Evolutionary conservation across 257 asterid species (phyloP), one percentile per base, ranked within the genome.

Genomic region (Solanum chiquidenum): DNA sequence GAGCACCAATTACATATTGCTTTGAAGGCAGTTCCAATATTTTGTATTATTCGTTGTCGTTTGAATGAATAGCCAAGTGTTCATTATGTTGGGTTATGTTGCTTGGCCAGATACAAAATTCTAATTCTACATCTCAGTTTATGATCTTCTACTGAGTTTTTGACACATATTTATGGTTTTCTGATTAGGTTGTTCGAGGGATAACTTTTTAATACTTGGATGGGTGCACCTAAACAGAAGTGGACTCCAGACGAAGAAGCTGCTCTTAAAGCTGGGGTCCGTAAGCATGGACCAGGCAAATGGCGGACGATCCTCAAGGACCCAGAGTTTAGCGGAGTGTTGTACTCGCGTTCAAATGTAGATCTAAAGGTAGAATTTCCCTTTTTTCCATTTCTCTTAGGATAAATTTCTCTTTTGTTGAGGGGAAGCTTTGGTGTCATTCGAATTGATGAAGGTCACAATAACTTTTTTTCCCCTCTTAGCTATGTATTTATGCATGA

Each of bases 241-340:
- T 96, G 99, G 99, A 95, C 98, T 89, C 94, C 98, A 44, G 99
- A 95, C 89, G 99, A 96, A 92, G 99, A 96, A 91, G 96, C 98
- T 49, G 99, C 99, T 88, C 99, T 96, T 76, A 96, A 94, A 94
- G 97, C 98, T 87, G 99, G 99, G 84, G 96, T 96, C 71, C 93
- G 92, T 74, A 96, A 95, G 91, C 98, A 96, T 89, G 98, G 99
- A 62, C 94, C 96, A 31, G 99, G 98, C 68, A 96, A 95, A 91
- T 96, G 99, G 99, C 98, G 98, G 37, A 94, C 98, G 29, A 96
- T 96, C 88, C 97, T 96, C 35, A 96, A 94, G 92, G 99, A 96
- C 86, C 99, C 98, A 60, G 98, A 94, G 66, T 96, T 93, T 83
- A 96, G 98, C 80, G 94, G 95, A 88, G 95, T 95, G 83, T 86